Base-by-base conservation (phyloP, 2,329 filamentous ascomycete species). In the Botrytis elliptica region DNA sequence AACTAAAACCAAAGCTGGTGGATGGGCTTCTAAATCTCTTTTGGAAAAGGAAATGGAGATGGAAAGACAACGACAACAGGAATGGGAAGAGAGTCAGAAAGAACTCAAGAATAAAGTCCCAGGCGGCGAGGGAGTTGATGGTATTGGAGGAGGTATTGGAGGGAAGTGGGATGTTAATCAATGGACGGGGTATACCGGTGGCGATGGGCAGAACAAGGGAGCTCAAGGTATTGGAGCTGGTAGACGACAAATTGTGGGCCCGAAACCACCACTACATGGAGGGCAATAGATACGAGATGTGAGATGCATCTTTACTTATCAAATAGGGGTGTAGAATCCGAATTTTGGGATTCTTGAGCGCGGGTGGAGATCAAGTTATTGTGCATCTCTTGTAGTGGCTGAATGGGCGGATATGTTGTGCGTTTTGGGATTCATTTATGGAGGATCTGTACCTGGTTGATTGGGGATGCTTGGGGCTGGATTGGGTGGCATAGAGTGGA, bases 241-340 rank as follows among this genome's bases (percentile, higher is more conserved):
- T 0, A 85, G 91, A 80, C 87, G 93, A 80, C 92, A 93, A 84
- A 94, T 95, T 82, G 90, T 93, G n/a, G 93, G 93, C 18, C 92
- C 92, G 0, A 85, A 92, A 80, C 91, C 92, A 66, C 84, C 91
- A 36, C 78, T 63, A 44, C 52, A 63, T 25, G 29, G 40, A n/a
- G 55, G 68, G 9, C 36, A 36, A 63, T 70, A 46, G 16, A 60
- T 64, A 29, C 5, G 22, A 38, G 40, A 64, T 70, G 40, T 33
- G 38, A 33, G 49, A 10, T 57, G 36, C n/a, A 55, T 16, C 25
- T 68, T 25, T 9, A 57, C 29, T 42, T 4, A 25, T 57, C 49
- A 14, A 29, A 18, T 33, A n/a, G 10, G 22, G 49, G 22, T 42
- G n/a, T 14, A 18, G 1, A 40, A 22, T 25, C 12, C 29, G 36